phyloP scores from a whole-genome alignment of 2,329 filamentous ascomycete genomes.

The Epichloe amarillans region DNA sequence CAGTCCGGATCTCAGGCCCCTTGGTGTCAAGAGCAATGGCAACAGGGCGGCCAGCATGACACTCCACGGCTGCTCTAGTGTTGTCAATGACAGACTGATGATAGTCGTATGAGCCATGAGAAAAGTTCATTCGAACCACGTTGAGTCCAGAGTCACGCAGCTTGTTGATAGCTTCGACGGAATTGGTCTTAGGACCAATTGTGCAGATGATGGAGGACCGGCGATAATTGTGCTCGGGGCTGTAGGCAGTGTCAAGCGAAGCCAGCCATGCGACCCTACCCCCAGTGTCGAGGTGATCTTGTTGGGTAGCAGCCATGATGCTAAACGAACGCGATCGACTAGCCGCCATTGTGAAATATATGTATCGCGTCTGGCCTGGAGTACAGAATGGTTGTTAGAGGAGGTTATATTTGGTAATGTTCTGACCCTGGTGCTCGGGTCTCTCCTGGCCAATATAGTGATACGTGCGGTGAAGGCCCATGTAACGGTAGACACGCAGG shows the following conservation, averaged over 20 bases:
- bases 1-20: conserved; percentile 48
- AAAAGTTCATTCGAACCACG: conserved; percentile 99
- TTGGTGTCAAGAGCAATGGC: conserved; percentile 83
- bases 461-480: neutral
- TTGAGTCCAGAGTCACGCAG: conserved; percentile 86
- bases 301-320: conserved; percentile 50
- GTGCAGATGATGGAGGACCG: conserved; percentile 98
- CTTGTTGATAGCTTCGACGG: conserved; percentile 88
- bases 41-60: conserved; percentile 68
- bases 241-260: conserved; percentile 75
- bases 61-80: conserved; percentile 71
- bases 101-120: conserved; percentile 70
- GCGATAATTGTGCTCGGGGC: conserved; percentile 79
- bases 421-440: neutral
- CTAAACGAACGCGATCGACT: conserved; percentile 21
- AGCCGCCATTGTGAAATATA: conserved; percentile 19
- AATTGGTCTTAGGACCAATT: conserved; percentile 99
- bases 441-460: neutral
- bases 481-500: neutral
- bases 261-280: conserved; percentile 54
- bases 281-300: conserved; percentile 75
- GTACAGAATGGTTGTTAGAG: neutral
- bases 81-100: conserved; percentile 98
- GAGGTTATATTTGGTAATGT: neutral
- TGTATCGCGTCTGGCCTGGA: conserved; percentile 1